These are phyloP conservation scores for Metarhizium robertsii DNA, from an alignment of 2,329 filamentous ascomycete genomes.

Conservation along the genomic window DNA sequence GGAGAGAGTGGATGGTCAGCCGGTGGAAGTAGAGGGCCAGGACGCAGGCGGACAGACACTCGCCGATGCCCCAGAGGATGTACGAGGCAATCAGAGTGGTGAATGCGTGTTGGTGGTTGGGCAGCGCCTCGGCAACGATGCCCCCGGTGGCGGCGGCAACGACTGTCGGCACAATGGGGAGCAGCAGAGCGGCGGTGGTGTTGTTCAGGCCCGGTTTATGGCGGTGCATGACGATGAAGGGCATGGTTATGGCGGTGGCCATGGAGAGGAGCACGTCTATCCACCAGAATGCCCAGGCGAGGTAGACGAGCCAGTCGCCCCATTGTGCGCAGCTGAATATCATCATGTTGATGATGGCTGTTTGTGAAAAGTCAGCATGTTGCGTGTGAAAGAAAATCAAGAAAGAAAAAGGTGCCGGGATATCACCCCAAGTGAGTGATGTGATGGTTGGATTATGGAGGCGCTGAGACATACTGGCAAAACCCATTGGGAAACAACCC, in stretches of 20 bases:
- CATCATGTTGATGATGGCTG: slow-evolving; percentile 55
- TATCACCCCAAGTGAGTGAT: not conserved
- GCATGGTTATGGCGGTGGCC: slow-evolving; percentile 43
- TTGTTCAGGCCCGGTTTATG: slow-evolving; percentile 38
- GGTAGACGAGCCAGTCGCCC: slow-evolving; percentile 45
- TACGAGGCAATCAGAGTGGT: slow-evolving; percentile 57
- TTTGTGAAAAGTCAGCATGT: not conserved
- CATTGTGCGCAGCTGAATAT: slow-evolving; percentile 52
- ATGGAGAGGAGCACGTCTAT: slow-evolving; percentile 44
- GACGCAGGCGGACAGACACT: slow-evolving; percentile 48
- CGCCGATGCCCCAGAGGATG: slow-evolving; percentile 58
- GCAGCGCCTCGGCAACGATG: slow-evolving; percentile 52
- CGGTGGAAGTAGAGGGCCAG: slow-evolving; percentile 62
- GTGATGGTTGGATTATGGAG: not conserved
- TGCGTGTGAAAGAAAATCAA: not conserved
- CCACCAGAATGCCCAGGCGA: slow-evolving; percentile 52
- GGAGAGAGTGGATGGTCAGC: slow-evolving; percentile 56
- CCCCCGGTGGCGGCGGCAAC: slow-evolving; percentile 57
- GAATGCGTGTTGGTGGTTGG: slow-evolving; percentile 43
- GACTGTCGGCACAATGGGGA: slow-evolving; percentile 58
- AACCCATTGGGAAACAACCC: slow-evolving; percentile 58
- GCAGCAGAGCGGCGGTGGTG: slow-evolving; percentile 56
- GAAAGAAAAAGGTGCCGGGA: not conserved
- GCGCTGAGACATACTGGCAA: slow-evolving; percentile 37
- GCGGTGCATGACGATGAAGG: slow-evolving; percentile 43